Evolutionary conservation across 768 basidiomycete genomes (phyloP).

Genomic region (Myochromella boudieri): DNA sequence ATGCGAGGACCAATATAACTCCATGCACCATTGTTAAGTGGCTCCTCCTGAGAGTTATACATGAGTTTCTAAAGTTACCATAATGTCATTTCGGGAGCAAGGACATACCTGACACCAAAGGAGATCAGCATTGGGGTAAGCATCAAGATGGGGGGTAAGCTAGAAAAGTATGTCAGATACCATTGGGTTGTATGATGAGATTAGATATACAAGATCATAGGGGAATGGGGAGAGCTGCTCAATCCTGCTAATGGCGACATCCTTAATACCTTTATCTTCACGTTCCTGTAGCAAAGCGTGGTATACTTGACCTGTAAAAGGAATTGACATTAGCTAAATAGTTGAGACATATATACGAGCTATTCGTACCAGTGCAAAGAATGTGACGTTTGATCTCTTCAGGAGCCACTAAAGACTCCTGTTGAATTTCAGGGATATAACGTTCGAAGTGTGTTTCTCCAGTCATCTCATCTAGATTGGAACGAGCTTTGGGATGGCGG

Average conservation of each 20-base stretch:
- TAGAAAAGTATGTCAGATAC: constrained; percentile 24
- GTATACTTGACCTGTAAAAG: constrained; percentile 85
- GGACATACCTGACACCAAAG: constrained; percentile 82
- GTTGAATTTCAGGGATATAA: constrained; percentile 83
- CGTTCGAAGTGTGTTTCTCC: constrained; percentile 91
- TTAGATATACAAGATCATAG: constrained; percentile 76
- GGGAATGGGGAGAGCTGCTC: constrained; percentile 98
- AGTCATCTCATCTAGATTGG: constrained; percentile 83
- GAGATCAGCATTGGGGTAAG: constrained; percentile 92
- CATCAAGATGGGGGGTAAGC: constrained; percentile 92
- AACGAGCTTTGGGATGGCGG: constrained; percentile 91
- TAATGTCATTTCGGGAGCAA: not conserved
- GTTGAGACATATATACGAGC: not conserved
- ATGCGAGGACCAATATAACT: constrained; percentile 93
- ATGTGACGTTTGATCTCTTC: constrained; percentile 92
- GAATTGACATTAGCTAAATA: constrained; percentile 3
- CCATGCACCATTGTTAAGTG: constrained; percentile 97
- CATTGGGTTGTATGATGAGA: not conserved
- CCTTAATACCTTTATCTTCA: constrained; percentile 86
- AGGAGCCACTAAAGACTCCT: constrained; percentile 69
- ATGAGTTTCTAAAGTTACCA: not conserved
- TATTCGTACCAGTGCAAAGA: constrained; percentile 69
- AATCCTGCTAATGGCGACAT: constrained; percentile 90
- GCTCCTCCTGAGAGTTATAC: constrained; percentile 66
- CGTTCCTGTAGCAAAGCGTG: constrained; percentile 86